A percentile compares a stretch with the other conserved stretches of the same genome.
phyloP scores from a whole-genome alignment of 208 protist species.

The Trypanosoma grayi region DNA sequence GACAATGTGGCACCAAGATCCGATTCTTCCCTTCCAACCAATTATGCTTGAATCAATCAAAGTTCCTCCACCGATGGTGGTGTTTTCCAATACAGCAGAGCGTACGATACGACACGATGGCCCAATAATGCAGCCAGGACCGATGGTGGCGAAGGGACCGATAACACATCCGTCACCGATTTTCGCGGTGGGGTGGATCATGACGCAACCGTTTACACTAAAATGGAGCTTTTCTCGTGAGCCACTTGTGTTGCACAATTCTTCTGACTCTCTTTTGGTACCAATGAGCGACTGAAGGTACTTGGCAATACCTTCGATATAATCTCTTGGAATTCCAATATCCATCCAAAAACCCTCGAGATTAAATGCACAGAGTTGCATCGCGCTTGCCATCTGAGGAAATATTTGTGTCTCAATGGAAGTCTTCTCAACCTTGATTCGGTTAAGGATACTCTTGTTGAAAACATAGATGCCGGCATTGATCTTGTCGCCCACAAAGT shows the following conservation, averaged over 20 bases:
- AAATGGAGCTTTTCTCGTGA: conserved; percentile 31
- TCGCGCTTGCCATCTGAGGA: conserved; percentile 90
- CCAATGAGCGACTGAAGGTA: conserved; percentile 78
- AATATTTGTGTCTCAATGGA: conserved; percentile 98
- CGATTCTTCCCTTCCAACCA: conserved; percentile 95
- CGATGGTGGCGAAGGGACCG: conserved; percentile 96
- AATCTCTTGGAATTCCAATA: conserved; percentile 96
- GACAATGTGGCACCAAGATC: conserved; percentile 92
- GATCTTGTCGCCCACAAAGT: conserved; percentile 96
- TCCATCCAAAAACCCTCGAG: conserved; percentile 98
- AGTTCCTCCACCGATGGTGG: conserved; percentile 70
- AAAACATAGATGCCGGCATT: conserved; percentile 98
- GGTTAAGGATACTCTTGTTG: conserved; percentile 93
- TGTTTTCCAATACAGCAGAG: conserved; percentile 87
- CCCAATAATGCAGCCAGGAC: conserved; percentile 91
- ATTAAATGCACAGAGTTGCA: conserved; percentile 95
- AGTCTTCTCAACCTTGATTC: conserved; percentile 90
- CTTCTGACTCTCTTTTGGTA: conserved; percentile 25
- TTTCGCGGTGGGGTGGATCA: conserved; percentile 89
- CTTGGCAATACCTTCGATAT: conserved; percentile 84
- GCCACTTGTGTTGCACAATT: conserved; percentile 30
- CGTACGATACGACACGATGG: conserved; percentile 78
- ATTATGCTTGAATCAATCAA: conserved; percentile 93
- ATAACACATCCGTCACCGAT: conserved; percentile 93
- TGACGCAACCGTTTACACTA: conserved; percentile 66